Evolutionary conservation across 192 early-diverging fungal genomes (phyloP), one percentile per base, ranked within the genome.

Genomic region (Jimgerdemannia lactiflua): DNA sequence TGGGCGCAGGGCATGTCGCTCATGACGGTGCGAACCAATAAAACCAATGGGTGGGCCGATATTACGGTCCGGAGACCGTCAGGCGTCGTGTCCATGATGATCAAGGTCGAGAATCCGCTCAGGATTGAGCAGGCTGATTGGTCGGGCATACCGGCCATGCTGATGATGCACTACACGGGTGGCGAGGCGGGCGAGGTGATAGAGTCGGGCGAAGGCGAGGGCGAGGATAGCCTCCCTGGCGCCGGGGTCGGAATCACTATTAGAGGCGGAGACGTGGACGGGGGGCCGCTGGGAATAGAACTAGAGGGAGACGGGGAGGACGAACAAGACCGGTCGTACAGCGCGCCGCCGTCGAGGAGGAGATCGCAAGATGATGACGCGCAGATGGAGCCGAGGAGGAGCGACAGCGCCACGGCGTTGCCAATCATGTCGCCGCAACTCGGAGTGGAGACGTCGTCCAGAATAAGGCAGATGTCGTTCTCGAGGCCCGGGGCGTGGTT

Each of bases 1-100:
- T 97, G 94, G 94, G 79, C 92, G n/a, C 92, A 94, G 78, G 95
- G 95, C 70, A 93, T 94, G 73, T 89, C 92, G 40, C 84, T 99
- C 41, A 79, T 99, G 29, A 95, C 96, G 3, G 83, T 96, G 14
- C 85, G 84, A 42, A 89, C 92, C 0, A 86, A 90, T 69, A 89
- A 86, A 29, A 84, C 84, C 9, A 80, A 88, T 10, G 90, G 91
- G 0, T 91, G 95, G 93, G 89, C 89, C 2, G 92, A 98, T 82
- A 90, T 97, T 69, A 91, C 86, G 3, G 86, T 96, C 41, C 93
- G 96, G 42, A 85, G 95, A 65, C 91, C 95, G 0, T 92, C 93
- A 39, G 95, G 94, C 10, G 92, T 91, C 0, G 85, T 92, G 0
- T 89, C 91, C 2, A 88, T 95, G 41, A 78, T 91, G 44, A 79